Evolutionary conservation across 352 stramenopile species (phyloP), one percentile per base, ranked within the genome.

Genomic region (Pythium phragmitis): DNA sequence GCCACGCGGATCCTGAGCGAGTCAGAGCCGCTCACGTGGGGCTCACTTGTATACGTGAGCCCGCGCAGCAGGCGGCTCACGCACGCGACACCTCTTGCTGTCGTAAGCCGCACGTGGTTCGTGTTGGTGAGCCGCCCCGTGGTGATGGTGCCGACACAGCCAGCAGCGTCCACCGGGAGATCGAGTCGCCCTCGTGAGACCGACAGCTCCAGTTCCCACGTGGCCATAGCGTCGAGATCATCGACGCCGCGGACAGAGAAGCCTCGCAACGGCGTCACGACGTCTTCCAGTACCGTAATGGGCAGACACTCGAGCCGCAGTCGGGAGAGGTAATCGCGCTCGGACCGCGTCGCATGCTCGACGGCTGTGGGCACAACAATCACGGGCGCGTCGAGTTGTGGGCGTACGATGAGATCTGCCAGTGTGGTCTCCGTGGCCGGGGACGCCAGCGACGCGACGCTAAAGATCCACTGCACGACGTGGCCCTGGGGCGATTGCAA

Each of bases 381-480:
- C n/a, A 85, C 75, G 7, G 80, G 80, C 7, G 63, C 53, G 41
- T 89, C 77, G 8, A 68, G 26, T 21, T 50, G 53, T 7, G 76
- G 62, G 0, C 36, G 39, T 16, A 89, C 51, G 46, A 86, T 46
- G 34, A 87, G 57, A 19, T 76, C 60, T 3, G 58, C 75, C 17
- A 69, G 75, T 2, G 76, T 82, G 34, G 60, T 65, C 12, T 71
- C 58, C 16, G 23, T 3, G 11, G 37, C 9, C 23, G 7, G 49
- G 19, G 41, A 43, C 13, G 28, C 30, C 2, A 52, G 33, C 41
- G 51, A 45, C 16, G 63, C 63, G 19, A 87, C 67, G 1, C 61
- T 58, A 56, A 89, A 89, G n/a, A 39, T 30, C 77, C 79, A 88
- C 41, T 82, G 65, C 0, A 85, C 72, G 3, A 81, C 57, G 17